phyloP scores from a whole-genome alignment of 1,284 basidiomycete genomes.

The Anthracocystis walkeri region DNA sequence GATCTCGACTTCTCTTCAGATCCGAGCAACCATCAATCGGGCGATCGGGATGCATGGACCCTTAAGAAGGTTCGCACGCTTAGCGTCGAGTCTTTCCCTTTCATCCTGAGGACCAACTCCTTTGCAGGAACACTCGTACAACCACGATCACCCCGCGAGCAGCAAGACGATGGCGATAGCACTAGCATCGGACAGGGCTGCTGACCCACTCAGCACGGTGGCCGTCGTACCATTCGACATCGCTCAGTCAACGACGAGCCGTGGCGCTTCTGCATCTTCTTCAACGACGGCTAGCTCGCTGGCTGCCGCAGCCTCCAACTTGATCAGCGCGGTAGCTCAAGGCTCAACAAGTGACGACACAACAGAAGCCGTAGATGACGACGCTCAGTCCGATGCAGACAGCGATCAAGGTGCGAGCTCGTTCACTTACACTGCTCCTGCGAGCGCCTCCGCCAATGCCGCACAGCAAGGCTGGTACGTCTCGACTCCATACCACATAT shows the following conservation, averaged over 20 bases:
- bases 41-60: conserved; percentile 12
- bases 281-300: conserved; percentile 14
- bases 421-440: conserved; percentile 33
- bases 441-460: neutral
- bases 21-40: neutral
- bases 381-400: conserved; percentile 1
- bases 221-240: conserved; percentile 38
- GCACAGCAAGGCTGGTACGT: conserved; percentile 17
- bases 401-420: conserved; percentile 40
- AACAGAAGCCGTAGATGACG: neutral
- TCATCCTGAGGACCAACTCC: neutral
- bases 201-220: conserved; percentile 32
- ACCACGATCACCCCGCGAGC: neutral
- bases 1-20: neutral
- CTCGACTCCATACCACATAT: conserved; percentile 51
- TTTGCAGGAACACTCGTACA: neutral
- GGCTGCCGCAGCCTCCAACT: conserved; percentile 31
- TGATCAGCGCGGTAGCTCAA: conserved; percentile 45
- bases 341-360: conserved; percentile 4
- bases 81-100: neutral
- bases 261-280: conserved; percentile 2
- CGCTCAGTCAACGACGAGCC: neutral
- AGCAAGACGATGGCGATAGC: conserved; percentile 21
- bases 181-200: neutral
- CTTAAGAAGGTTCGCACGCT: neutral